Percentiles rank a stretch among this genome's conserved stretches.
phyloP scores from a whole-genome alignment of 2,329 filamentous ascomycete species.

The Anthostomella pinea region DNA sequence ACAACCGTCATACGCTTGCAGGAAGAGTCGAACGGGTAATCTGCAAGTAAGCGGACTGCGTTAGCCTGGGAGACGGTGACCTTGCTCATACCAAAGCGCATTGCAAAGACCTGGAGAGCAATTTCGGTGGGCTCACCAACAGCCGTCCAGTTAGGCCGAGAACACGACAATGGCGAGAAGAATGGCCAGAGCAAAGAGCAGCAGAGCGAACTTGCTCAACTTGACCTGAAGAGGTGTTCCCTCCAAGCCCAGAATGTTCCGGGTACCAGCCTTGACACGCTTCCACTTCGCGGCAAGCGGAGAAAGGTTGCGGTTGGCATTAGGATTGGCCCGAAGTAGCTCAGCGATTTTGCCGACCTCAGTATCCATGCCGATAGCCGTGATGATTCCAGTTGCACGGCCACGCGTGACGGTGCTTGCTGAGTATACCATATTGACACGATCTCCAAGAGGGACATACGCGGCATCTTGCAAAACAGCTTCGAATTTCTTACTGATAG shows the following conservation, averaged over 20 bases:
- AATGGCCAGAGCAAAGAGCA: slow-evolving; percentile 72
- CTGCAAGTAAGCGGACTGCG: slow-evolving; percentile 52
- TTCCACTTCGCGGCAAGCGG: slow-evolving; percentile 41
- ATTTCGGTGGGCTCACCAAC: slow-evolving; percentile 71
- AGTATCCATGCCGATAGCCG: slow-evolving; percentile 69
- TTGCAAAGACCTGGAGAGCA: slow-evolving; percentile 69
- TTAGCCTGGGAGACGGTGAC: slow-evolving; percentile 35
- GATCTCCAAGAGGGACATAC: slow-evolving; percentile 65
- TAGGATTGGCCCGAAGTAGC: slow-evolving; percentile 59
- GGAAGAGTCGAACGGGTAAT: slow-evolving; percentile 71
- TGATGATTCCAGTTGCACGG: slow-evolving; percentile 65
- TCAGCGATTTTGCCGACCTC: slow-evolving; percentile 75
- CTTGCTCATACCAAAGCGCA: slow-evolving; percentile 59
- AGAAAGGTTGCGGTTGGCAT: slow-evolving; percentile 48
- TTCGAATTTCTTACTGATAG: slow-evolving; percentile 64
- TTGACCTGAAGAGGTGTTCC: slow-evolving; percentile 85
- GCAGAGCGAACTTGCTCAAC: slow-evolving; percentile 78
- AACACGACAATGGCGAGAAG: slow-evolving; percentile 61
- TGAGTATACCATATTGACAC: slow-evolving; percentile 68
- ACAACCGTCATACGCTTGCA: slow-evolving; percentile 75
- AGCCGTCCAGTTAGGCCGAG: slow-evolving; percentile 55
- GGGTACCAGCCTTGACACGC: slow-evolving; percentile 39
- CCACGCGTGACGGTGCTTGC: slow-evolving; percentile 71
- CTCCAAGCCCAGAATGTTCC: slow-evolving; percentile 60
- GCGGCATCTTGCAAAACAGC: slow-evolving; percentile 48